A percentile compares a stretch with the other conserved stretches of the same genome.
phyloP scores from a whole-genome alignment of 108 stramenopile genomes.

The Nitzschia palea region DNA sequence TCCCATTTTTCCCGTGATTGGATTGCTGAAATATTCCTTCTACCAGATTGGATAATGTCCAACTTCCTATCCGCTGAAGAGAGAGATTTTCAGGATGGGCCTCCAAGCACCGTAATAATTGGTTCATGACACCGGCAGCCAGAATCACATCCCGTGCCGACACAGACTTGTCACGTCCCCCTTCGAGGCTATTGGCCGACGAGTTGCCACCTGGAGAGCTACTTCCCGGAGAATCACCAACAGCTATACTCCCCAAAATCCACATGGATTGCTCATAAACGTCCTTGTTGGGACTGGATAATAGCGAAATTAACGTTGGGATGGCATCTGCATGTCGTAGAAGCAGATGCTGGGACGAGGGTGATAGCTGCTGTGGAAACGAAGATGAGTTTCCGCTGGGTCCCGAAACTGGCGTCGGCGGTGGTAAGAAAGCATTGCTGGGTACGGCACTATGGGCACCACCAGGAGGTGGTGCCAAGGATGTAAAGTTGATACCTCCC shows the following conservation, averaged over 20 bases:
- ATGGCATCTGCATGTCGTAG: conserved; percentile 87
- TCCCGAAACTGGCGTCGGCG: conserved; percentile 48
- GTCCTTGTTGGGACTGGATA: conserved; percentile 61
- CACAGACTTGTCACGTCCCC: conserved; percentile 45
- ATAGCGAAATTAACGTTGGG: conserved; percentile 73
- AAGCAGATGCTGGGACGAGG: conserved; percentile 72
- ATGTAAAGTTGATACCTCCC: conserved; percentile 55
- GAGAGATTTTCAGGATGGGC: conserved; percentile 55
- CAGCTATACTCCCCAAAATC: conserved; percentile 83
- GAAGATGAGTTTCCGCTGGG: neutral
- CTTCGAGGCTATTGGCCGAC: conserved; percentile 4
- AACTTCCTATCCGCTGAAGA: conserved; percentile 77
- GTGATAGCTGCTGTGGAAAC: conserved; percentile 61
- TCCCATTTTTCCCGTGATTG: conserved; percentile 25
- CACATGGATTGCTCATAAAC: conserved; percentile 85
- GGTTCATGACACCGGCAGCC: conserved; percentile 78
- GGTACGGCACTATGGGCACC: conserved; percentile 50
- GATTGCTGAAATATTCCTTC: conserved; percentile 68
- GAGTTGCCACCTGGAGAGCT: conserved; percentile 25
- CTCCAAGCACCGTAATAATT: conserved; percentile 68
- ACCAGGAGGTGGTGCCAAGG: conserved; percentile 51
- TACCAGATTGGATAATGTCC: conserved; percentile 79
- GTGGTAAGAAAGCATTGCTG: conserved; percentile 55
- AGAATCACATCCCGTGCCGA: conserved; percentile 80
- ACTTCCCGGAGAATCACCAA: conserved; percentile 58